These are phyloP conservation scores for Acanthamoeba rhysodes DNA, from an alignment of 208 protist genomes.

Conservation along the genomic window DNA sequence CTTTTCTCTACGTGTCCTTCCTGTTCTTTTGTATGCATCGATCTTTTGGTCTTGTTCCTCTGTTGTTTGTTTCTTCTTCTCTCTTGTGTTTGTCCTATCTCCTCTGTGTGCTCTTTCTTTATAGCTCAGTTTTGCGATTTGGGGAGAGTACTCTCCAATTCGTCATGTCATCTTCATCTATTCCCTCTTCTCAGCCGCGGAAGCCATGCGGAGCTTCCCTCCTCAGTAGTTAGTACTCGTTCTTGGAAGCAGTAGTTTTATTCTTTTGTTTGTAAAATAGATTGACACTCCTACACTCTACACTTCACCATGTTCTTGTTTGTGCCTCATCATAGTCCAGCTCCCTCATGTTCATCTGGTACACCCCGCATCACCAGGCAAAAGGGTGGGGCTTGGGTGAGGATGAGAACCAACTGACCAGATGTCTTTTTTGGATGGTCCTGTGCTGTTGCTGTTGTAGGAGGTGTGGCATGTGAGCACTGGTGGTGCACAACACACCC, in stretches of 20 bases:
- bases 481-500: too few species aligned
- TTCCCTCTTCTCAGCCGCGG: not conserved
- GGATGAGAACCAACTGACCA: too few species aligned
- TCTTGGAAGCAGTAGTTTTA: not conserved
- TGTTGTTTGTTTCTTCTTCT: not conserved
- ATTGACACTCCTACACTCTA: not conserved
- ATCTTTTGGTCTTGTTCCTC: not conserved
- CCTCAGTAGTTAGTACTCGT: too few species aligned
- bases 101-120: not conserved
- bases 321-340: too few species aligned
- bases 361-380: too few species aligned
- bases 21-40: not conserved
- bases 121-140: slow-evolving; percentile 22
- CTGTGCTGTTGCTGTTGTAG: too few species aligned
- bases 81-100: not conserved
- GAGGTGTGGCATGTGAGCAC: too few species aligned
- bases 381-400: too few species aligned
- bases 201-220: too few species aligned
- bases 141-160: not conserved
- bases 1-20: not conserved
- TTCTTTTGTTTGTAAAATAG: not conserved
- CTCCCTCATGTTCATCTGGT: too few species aligned
- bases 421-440: too few species aligned
- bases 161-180: not conserved
- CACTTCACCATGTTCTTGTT: too few species aligned